Evolutionary conservation across 257 asterid genomes (phyloP).

Genomic region (Solanum sejunctum): DNA sequence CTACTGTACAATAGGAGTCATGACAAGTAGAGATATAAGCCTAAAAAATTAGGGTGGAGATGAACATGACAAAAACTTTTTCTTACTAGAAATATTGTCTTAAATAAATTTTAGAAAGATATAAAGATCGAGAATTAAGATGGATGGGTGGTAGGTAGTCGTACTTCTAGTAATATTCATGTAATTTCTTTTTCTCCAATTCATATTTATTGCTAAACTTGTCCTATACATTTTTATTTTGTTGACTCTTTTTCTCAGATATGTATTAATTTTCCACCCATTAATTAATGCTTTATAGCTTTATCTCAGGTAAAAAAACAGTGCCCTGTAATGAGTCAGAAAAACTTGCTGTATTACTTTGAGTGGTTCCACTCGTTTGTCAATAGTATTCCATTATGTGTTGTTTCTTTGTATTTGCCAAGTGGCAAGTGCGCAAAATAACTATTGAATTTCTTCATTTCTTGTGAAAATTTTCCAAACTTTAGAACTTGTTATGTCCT

Average conservation of each 20-base stretch:
- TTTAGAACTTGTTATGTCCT: background rate
- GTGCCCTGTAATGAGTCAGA: background rate
- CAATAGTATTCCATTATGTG: background rate
- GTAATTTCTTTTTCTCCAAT: too few relatives aligned
- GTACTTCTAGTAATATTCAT: background rate
- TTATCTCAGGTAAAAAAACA: background rate
- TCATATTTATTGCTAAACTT: background rate
- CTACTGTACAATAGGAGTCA: too few relatives aligned
- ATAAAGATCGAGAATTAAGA: rapidly evolving
- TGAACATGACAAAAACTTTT: background rate
- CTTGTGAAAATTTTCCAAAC: background rate
- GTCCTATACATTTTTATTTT: background rate
- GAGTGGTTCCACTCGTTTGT: background rate
- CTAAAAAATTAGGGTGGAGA: too few relatives aligned
- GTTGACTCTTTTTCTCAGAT: background rate
- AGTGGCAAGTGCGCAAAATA: background rate
- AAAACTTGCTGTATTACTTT: background rate
- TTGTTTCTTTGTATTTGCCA: background rate
- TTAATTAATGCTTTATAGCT: background rate
- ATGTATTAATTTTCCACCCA: background rate
- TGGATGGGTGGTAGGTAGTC: rapidly evolving
- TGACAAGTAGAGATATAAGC: too few relatives aligned
- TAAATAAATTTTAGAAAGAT: too few relatives aligned
- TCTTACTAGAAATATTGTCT: too few relatives aligned
- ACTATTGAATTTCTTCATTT: background rate